phyloP scores from a whole-genome alignment of 1,284 basidiomycete species.

The Malassezia arunalokei region DNA sequence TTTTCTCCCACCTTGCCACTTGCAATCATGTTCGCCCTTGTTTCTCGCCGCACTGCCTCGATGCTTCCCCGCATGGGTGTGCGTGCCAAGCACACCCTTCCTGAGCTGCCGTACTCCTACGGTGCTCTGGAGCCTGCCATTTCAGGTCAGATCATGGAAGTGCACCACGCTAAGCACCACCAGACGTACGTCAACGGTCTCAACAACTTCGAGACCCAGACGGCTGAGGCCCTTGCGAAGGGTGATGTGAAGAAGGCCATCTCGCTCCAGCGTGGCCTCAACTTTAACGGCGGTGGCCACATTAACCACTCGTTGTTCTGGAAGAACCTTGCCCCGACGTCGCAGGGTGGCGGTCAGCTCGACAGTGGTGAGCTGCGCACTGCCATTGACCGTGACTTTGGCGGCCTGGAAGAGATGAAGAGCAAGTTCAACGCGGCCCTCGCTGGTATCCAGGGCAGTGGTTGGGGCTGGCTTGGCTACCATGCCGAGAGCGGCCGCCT shows the following conservation, averaged over 20 bases:
- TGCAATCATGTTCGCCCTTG: conserved; percentile 11
- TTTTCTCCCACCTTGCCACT: background rate
- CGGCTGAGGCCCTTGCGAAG: conserved; percentile 29
- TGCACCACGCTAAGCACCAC: conserved; percentile 45
- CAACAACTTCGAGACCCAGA: conserved; percentile 32
- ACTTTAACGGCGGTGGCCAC: conserved; percentile 46
- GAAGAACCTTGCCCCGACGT: conserved; percentile 39
- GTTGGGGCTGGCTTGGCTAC: conserved; percentile 44
- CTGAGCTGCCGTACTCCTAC: conserved; percentile 42
- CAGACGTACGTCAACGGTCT: conserved; percentile 45
- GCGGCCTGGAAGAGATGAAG: conserved; percentile 36
- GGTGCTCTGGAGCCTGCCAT: conserved; percentile 43
- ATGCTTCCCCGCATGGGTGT: conserved; percentile 12
- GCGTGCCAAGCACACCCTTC: conserved; percentile 44
- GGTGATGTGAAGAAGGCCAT: conserved; percentile 32
- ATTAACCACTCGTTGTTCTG: conserved; percentile 46
- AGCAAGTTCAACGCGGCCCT: conserved; percentile 31
- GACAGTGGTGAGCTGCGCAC: conserved; percentile 28
- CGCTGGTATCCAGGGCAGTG: conserved; percentile 41
- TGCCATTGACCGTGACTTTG: conserved; percentile 43
- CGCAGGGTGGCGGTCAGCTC: conserved; percentile 40
- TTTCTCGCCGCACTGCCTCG: conserved; percentile 11
- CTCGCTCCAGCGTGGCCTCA: conserved; percentile 34
- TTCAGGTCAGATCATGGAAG: conserved; percentile 43
- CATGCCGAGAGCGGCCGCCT: conserved; percentile 31